Base-by-base conservation (phyloP, 106 monocot species). In the Dioscorea alata region DNA sequence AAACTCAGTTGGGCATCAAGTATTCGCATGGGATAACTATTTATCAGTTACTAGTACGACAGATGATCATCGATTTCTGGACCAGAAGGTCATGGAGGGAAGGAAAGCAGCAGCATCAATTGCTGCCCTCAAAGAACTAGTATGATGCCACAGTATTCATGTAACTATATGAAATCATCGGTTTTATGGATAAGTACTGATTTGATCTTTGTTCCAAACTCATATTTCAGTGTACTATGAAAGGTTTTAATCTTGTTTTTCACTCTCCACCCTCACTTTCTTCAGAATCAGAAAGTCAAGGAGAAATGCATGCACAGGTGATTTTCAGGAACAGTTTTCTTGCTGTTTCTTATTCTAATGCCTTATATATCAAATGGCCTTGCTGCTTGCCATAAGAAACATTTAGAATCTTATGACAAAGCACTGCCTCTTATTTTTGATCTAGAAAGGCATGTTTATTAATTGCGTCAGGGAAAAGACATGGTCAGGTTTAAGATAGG, bases 171-270 rank as follows among this genome's bases (percentile, higher is more conserved):
- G 42, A 42, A 42, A 42, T 3, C 42, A 42, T 10, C 5, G 6
- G 5, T 3, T 10, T 42, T 42, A 3, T 42, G 10, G 42, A 42
- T 42, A 28, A 8, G 0, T 42, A 42, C 42, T 42, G 42, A 42
- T 42, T 42, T 42, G 42, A 8, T 42, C 42, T 42, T 42, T 42
- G 42, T 23, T 49, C 14, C 73, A 53, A 0, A 22, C 63, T 19
- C 56, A 48, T 17, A 62, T 71, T 73, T 49, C 66, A 94, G 94
- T 94, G 94, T 61, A 78, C 66, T 21, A 48, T 69, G 61, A 90
- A 90, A 79, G 94, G 94, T 59, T 87, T 78, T 28, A 84, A 23
- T 82, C 66, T 94, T 66, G 69, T 52, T 69, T 94, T 94, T 82
- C 75, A 78, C 61, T 67, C 28, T 20, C 84, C 66, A 51, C 80